Evolutionary conservation across 345 rosid genomes (phyloP), one percentile per base, ranked within the genome.

Genomic region (Sisymbrium irio): DNA sequence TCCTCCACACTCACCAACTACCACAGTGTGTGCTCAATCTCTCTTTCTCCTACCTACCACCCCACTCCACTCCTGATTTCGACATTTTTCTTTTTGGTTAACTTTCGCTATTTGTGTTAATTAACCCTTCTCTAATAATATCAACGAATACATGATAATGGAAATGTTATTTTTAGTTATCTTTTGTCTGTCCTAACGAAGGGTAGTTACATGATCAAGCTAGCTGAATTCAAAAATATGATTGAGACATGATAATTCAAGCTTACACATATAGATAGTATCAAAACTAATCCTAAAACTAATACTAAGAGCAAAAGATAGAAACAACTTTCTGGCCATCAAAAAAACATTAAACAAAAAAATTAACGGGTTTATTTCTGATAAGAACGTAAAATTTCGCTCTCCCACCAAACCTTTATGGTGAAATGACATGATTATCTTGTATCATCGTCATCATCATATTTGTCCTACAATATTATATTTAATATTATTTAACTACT

Each of bases 21-120:
- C 64, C 40, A 68, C 41, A 42, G 15, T 13, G 57, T 35, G 17
- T 42, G 68, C 45, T 75, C 28, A 17, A 51, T 50, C 63, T 75
- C 69, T 60, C 68, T 75, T 75, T 75, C 73, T 59, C 63, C 47
- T 44, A 76, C 79, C 79, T 35, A 69, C 69, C 75, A 76, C 50
- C 47, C 79, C 75, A 69, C 79, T 25, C 57, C 17, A 51, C 9
- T 51, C 10, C 35, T 51, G 57, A 51, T 51, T 50, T 50, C 3
- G 56, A 50, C 32, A 50, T 50, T 50, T 50, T 30, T 11, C 56
- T 10, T 11, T 50, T 22, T 11, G 22, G 22, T 50, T 50, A 51
- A 51, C 57, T 51, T 51, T 22, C 15, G 57, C 15, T 7, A 51
- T 50, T 22, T 20, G 7, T 10, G 14, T 50, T 50, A 20, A 20